A percentile compares a stretch with the other conserved stretches of the same genome.
These are phyloP conservation scores for Rhodotorula sp. DNA, from an alignment of 1,284 basidiomycete genomes.

Conservation along the genomic window DNA sequence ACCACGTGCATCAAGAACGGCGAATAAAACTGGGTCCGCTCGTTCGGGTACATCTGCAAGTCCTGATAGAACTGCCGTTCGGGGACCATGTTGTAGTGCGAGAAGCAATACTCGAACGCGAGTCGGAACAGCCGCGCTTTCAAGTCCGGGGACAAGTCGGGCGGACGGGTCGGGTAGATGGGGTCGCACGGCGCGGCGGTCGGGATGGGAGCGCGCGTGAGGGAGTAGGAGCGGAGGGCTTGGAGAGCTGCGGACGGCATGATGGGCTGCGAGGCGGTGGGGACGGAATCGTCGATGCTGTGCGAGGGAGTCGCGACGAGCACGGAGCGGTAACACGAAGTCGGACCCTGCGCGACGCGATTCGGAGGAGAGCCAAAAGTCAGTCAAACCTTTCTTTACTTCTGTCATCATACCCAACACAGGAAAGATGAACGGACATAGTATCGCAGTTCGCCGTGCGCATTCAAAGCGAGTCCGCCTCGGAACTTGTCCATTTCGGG, in stretches of 20 bases:
- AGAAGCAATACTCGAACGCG: slow-evolving; percentile 38
- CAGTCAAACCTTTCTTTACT: neutral
- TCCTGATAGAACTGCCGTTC: slow-evolving; percentile 34
- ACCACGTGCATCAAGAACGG: slow-evolving; percentile 37
- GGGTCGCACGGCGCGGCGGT: slow-evolving; percentile 32
- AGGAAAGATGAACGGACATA: slow-evolving; percentile 17
- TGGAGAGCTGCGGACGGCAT: slow-evolving; percentile 15
- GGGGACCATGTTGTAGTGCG: slow-evolving; percentile 37
- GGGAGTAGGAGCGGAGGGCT: slow-evolving; percentile 34
- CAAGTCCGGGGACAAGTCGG: slow-evolving; percentile 31
- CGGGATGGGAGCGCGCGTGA: slow-evolving; percentile 40
- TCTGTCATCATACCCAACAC: neutral
- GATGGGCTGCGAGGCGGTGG: slow-evolving; percentile 5
- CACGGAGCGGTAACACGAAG: slow-evolving; percentile 30
- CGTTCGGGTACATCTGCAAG: slow-evolving; percentile 31
- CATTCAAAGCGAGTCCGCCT: slow-evolving; percentile 37
- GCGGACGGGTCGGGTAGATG: slow-evolving; percentile 27
- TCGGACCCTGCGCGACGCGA: slow-evolving; percentile 21
- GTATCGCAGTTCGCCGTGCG: slow-evolving; percentile 38
- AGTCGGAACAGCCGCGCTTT: slow-evolving; percentile 28
- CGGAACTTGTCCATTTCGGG: slow-evolving; percentile 31
- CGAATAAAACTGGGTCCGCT: slow-evolving; percentile 32
- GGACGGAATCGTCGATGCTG: neutral
- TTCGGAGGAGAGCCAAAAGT: neutral
- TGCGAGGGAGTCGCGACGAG: slow-evolving; percentile 5